Percentiles rank a stretch among this genome's conserved stretches.
These are phyloP conservation scores for Solanum hybrid DNA, from an alignment of 305 asterid genomes.

Conservation along the genomic window DNA sequence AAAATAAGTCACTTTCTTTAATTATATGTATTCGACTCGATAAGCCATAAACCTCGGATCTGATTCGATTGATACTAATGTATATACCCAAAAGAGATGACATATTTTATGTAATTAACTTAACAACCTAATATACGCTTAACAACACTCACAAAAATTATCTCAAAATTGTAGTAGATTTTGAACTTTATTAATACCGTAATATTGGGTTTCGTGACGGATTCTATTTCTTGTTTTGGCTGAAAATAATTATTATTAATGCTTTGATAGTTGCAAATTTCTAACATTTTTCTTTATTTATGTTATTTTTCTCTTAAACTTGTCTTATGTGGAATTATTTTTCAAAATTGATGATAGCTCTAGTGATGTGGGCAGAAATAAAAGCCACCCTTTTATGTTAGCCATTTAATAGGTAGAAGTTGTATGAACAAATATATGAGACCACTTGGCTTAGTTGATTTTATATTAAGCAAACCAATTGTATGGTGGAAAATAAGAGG, in stretches of 20 bases:
- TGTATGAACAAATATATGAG: not conserved
- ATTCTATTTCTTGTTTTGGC: not conserved
- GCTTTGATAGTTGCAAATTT: not conserved
- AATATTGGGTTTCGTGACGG: not conserved
- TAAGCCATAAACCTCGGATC: not conserved
- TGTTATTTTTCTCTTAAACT: not conserved
- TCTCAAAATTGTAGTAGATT: not conserved
- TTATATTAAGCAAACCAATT: not conserved
- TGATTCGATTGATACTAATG: not conserved
- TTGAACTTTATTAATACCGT: not conserved
- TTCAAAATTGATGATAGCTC: not conserved
- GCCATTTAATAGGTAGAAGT: not conserved
- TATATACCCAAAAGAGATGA: not conserved
- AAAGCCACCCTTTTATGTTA: not conserved
- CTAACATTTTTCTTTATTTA: not conserved
- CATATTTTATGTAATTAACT: not conserved
- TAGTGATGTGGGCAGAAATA: not conserved
- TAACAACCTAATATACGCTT: not conserved
- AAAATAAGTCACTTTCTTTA: not conserved
- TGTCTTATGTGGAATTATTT: not conserved
- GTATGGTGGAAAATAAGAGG: not conserved
- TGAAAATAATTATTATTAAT: not conserved
- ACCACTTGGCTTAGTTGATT: not conserved
- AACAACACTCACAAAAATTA: not conserved
- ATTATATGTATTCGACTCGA: not conserved